Evolutionary conservation across 768 basidiomycete genomes (phyloP).

Genomic region (Boletus vermiculosoides): DNA sequence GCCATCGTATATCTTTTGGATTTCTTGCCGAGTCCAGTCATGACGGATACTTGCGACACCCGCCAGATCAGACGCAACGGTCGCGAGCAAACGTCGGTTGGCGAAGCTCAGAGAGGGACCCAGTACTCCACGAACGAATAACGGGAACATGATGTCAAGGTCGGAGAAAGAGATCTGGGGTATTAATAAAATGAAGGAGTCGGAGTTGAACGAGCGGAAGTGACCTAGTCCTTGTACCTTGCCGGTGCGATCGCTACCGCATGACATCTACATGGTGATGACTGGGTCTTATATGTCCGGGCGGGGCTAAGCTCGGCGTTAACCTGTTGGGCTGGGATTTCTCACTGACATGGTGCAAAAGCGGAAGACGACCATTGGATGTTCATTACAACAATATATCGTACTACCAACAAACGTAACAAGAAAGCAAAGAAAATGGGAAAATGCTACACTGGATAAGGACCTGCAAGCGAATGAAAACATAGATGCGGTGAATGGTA

Average conservation of each 20-base stretch:
- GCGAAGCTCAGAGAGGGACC: conserved; percentile 9
- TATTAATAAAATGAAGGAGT: background rate
- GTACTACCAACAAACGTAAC: conserved; percentile 16
- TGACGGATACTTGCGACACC: conserved; percentile 39
- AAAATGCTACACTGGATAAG: conserved; percentile 32
- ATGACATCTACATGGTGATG: background rate
- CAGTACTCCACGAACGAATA: conserved; percentile 6
- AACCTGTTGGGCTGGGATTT: background rate
- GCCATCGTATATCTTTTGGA: conserved; percentile 80
- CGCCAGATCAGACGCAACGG: conserved; percentile 36
- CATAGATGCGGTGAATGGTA: conserved; percentile 30
- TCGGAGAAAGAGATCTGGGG: background rate
- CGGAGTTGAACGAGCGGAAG: conserved; percentile 5
- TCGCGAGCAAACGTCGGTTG: conserved; percentile 57
- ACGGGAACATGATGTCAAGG: conserved; percentile 12
- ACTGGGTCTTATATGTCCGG: background rate
- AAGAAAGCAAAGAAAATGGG: conserved; percentile 26
- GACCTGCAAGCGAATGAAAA: conserved; percentile 24
- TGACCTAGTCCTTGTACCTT: background rate
- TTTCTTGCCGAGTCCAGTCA: conserved; percentile 76
- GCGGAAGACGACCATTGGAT: background rate
- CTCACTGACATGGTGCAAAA: background rate
- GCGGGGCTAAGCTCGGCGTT: background rate
- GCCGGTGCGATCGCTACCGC: background rate
- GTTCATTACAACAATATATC: conserved; percentile 34